Evolutionary conservation across 805 yeast genomes (phyloP), one percentile per base, ranked within the genome.

Genomic region (Millerago galiae): DNA sequence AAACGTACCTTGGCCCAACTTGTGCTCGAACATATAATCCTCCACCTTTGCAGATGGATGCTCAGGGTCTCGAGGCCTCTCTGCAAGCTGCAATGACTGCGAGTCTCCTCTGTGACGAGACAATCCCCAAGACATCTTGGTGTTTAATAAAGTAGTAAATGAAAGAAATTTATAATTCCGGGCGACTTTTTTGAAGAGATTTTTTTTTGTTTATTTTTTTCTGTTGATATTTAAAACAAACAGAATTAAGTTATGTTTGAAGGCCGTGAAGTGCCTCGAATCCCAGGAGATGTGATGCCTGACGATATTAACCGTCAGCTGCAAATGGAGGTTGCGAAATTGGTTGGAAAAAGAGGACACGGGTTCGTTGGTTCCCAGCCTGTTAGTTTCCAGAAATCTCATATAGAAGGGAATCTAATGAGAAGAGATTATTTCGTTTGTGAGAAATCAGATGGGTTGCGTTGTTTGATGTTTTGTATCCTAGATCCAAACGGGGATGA

Each of bases 301-400:
- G 81, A 79, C 1, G 77, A 77, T 40, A 84, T 85, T 16, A 77
- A 83, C 0, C 74, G 72, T 21, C 88, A 77, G 44, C 70, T 91
- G 41, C 77, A 80, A 55, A 70, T 70, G 40, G 79, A 81, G 64
- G 82, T 90, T 4, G 81, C 89, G 35, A 58, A 77, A 54, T 66
- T 83, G 48, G 58, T 83, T 53, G 68, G 77, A 51, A 66, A 80
- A 50, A 71, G 79, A 27, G 71, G 74, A 33, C 5, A 13, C 5
- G 52, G 63, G 1, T 90, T 90, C 54, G 95, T 96, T 3, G 97
- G 99, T 1, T 81, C 96, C 2, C 99, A 95, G 63, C 99, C 99
- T 0, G 86, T 91, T 3, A 86, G 96, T 21, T 90, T 93, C 58
- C 81, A 85, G 34, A 71, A 87, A 42, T 67, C 72, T 28, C 96